Evolutionary conservation across 495 filamentous ascomycete genomes (phyloP), one percentile per base, ranked within the genome.

Genomic region (Paragyromitra xinjiangensis): DNA sequence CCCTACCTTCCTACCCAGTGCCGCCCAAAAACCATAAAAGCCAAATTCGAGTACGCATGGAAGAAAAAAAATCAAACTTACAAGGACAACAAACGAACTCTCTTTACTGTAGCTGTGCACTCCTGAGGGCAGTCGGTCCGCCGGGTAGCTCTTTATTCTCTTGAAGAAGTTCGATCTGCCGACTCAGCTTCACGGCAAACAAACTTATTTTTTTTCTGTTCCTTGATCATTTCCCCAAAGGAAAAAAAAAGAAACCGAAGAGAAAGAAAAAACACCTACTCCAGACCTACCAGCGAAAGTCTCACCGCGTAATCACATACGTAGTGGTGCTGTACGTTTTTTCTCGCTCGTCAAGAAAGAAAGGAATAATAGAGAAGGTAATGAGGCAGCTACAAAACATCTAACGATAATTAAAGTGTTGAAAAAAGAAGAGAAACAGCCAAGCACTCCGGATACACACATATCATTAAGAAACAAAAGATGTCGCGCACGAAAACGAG

Each of bases 131-230:
- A 72, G 61, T 65, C 73, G 59, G 34, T 63, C 68, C 66, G 59
- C 26, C 34, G 68, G 34, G 59, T 73, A 42, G 61, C 22, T 24
- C 19, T 76, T 42, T 7, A 44, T 48, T 59, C 7, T 37, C 34
- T 75, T 45, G 16, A 7, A 22, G 34, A 5, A 8, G 39, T 39
- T 76, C 34, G 50, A 73, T 72, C 74, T 77, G 51, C 74, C 61
- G 69, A 73, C 69, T 77, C 74, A 73, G 74, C 74, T 48, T 65
- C 56, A 64, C 48, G 64, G 73, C 39, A 63, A 73, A 48, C n/a
- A 56, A 61, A 39, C 29, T 55, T 61, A 29, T 26, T n/a, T 66
- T 73, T 63, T 58, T 59, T 37, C 51, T 26, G 22, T 64, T 59
- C 37, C 26, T 65, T 34, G 16, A 14, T 67, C 42, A 24, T 62